phyloP scores from a whole-genome alignment of 768 basidiomycete genomes.

The Phanerodontia chrysosporium region DNA sequence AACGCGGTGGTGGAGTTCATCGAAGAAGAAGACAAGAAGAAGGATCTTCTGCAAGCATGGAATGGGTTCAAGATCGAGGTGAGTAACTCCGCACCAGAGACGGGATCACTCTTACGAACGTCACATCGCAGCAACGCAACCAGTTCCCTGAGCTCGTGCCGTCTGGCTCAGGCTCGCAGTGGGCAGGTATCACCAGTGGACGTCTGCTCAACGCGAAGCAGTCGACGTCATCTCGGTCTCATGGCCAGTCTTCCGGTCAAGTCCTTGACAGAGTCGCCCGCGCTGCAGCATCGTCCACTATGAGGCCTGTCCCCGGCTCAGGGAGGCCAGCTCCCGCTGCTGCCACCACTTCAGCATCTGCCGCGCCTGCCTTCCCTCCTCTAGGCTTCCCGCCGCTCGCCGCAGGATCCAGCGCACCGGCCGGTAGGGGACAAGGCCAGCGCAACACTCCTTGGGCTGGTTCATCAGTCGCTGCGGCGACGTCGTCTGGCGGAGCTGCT shows the following conservation, averaged over 20 bases:
- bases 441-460: conserved; percentile 61
- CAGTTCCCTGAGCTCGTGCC: conserved; percentile 80
- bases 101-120: neutral
- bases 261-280: conserved; percentile 87
- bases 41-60: conserved; percentile 71
- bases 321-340: conserved; percentile 21
- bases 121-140: conserved; percentile 59
- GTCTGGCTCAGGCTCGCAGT: conserved; percentile 55
- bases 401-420: neutral
- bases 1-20: conserved; percentile 72
- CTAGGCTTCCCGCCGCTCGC: conserved; percentile 13
- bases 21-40: conserved; percentile 82
- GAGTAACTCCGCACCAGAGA: conserved; percentile 8
- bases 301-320: conserved; percentile 27
- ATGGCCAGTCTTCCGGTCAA: conserved; percentile 55
- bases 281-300: conserved; percentile 52
- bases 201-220: conserved; percentile 83
- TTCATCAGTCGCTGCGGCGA: conserved; percentile 15
- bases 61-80: conserved; percentile 85
- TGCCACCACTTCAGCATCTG: conserved; percentile 9
- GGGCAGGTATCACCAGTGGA: conserved; percentile 76
- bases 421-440: conserved; percentile 37
- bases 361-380: conserved; percentile 27
- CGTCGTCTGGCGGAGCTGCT: conserved; percentile 23
- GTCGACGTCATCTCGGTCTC: conserved; percentile 55